Evolutionary conservation across 164 flowering plant genomes (phyloP), one percentile per base, ranked within the genome.

Genomic region (Warburgia ugandensis): DNA sequence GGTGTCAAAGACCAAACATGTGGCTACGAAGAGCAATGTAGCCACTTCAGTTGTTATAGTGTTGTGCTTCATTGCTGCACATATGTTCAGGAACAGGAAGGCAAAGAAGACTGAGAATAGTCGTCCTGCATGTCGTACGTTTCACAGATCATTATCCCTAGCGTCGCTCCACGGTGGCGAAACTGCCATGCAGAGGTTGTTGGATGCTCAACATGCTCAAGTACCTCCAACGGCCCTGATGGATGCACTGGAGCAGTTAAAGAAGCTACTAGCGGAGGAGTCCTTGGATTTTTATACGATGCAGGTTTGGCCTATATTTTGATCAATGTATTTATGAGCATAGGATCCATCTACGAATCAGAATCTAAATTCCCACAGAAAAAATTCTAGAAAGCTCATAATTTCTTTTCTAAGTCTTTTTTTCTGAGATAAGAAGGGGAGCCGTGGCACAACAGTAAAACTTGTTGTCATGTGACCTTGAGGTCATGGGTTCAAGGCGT

Each of bases 81-180:
- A 37, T 45, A 42, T 13, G 28, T 56, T 19, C 19, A 37, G 20
- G 12, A 26, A 27, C 5, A 21, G 40, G 13, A 29, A 10, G 0
- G 19, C 17, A 16, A 38, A 9, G n/a, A n/a, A n/a, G n/a, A n/a
- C n/a, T n/a, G n/a, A 13, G 41, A 38, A 38, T 38, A 19, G 2
- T 13, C 1, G 40, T 8, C 23, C 9, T 1, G 19, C 9, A 17
- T 9, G 35, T n/a, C 30, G 20, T 1, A 46, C 37, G 19, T 43
- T 54, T 13, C 10, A 28, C 22, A 56, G 73, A 55, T 62, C 68
- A n/a, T 3, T 56, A 19, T 54, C 67, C 16, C 2, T 73, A 5
- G 67, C 46, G 19, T 35, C 58, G 2, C 56, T 73, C 10, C 77
- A 55, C 29, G 69, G 77, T 30, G 77, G 77, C 7, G 48, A 44